Conservation (phyloP, 345 rosid genomes). For the Zanthoxylum bungeanum region DNA sequence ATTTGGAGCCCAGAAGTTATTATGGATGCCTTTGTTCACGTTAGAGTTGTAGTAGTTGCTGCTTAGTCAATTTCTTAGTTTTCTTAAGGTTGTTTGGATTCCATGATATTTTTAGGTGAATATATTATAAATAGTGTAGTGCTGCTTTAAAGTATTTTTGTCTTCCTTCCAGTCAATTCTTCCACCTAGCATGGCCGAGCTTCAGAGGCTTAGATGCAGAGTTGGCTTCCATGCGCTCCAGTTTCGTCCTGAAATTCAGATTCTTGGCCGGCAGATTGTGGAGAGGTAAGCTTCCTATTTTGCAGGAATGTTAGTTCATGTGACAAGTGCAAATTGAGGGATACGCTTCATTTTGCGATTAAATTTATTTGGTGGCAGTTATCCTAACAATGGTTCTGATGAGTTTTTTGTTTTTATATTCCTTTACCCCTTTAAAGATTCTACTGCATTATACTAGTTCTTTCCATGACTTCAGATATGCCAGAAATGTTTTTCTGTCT, state of each 20-base stretch:
- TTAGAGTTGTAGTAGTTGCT: neutral
- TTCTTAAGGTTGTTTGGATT: neutral
- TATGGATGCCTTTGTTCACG: neutral
- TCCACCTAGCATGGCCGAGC: conserved; percentile 75
- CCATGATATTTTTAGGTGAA: neutral
- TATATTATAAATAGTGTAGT: neutral
- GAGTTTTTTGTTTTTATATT: neutral
- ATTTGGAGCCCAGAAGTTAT: neutral
- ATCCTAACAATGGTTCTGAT: neutral
- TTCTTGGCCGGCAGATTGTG: conserved; percentile 73
- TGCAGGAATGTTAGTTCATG: neutral
- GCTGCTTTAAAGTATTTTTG: conserved; percentile 9
- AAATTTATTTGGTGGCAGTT: neutral
- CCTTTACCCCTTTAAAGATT: neutral
- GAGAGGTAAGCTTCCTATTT: conserved; percentile 52
- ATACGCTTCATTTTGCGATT: conserved; percentile 2
- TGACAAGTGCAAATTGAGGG: neutral
- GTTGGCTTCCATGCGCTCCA: conserved; percentile 96
- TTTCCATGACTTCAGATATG: neutral
- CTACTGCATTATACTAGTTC: neutral
- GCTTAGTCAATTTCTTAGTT: neutral
- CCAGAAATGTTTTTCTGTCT: conserved; percentile 5
- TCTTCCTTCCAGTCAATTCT: conserved; percentile 65
- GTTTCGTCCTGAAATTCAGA: conserved; percentile 79
- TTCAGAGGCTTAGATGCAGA: conserved; percentile 95